Evolutionary conservation across 1,284 basidiomycete genomes (phyloP).

Genomic region (Tilletia indica): DNA sequence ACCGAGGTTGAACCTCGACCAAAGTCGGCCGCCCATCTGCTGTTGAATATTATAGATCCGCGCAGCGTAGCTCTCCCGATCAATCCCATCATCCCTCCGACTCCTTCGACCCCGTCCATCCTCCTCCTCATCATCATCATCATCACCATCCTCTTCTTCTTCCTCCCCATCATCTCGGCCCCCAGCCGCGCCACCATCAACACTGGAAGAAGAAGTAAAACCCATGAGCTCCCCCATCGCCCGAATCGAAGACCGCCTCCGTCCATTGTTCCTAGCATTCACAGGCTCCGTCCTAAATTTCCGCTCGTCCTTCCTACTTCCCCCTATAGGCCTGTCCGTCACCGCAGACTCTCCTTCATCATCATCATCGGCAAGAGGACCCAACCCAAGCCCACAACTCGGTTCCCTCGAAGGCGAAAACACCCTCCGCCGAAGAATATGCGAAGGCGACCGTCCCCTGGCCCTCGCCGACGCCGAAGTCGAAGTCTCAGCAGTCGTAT

Average conservation of each 20-base stretch:
- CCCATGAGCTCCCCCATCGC: background rate
- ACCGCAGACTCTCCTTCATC: background rate
- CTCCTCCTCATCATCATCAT: background rate
- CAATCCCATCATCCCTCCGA: background rate
- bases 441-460: conserved; percentile 3
- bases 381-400: background rate
- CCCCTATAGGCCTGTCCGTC: too few species aligned
- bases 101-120: background rate
- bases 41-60: conserved; percentile 10
- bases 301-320: background rate
- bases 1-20: background rate
- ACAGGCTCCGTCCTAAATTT: background rate
- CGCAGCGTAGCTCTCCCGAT: conserved; percentile 16
- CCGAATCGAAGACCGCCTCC: background rate
- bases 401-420: conserved; percentile 12
- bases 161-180: background rate
- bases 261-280: background rate
- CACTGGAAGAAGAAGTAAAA: background rate
- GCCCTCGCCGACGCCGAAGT: background rate
- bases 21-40: conserved; percentile 13
- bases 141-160: background rate
- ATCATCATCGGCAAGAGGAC: background rate
- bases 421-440: background rate
- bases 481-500: background rate
- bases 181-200: background rate